Evolutionary conservation across 2,329 filamentous ascomycete species (phyloP).

Genomic region (Arthroderma sp.): DNA sequence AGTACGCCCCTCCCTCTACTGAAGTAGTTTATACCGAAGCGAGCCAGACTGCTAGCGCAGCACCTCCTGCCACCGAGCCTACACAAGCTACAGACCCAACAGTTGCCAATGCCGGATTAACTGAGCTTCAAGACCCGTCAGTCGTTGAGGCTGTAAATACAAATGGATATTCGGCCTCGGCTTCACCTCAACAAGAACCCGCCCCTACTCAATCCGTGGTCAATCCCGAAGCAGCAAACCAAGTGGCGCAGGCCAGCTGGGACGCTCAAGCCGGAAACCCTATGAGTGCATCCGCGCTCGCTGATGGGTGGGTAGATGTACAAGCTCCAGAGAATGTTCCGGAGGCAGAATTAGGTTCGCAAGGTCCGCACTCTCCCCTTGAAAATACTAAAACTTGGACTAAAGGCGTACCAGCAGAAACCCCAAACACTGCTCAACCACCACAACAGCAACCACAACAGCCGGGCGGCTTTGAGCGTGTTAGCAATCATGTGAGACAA

Average conservation of each 20-base stretch:
- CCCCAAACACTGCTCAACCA: constrained; percentile 12
- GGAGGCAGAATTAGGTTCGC: constrained; percentile 1
- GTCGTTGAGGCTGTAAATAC: constrained; percentile 44
- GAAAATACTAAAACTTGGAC: constrained; percentile 59
- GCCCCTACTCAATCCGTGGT: constrained; percentile 27
- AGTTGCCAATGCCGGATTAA: constrained; percentile 45
- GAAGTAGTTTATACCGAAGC: constrained; percentile 37
- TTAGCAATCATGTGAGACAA: constrained; percentile 22
- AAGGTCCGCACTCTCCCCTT: constrained; percentile 2
- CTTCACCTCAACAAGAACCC: constrained; percentile 13
- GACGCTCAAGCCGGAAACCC: constrained; percentile 37
- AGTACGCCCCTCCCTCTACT: constrained; percentile 22
- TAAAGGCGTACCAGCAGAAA: constrained; percentile 56
- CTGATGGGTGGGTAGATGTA: constrained; percentile 63
- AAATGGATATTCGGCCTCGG: constrained; percentile 26
- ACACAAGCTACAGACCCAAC: constrained; percentile 42
- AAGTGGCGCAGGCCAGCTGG: constrained; percentile 41
- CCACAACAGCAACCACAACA: constrained; percentile 2
- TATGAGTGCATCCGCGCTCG: constrained; percentile 33
- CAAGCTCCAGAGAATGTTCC: constrained; percentile 45
- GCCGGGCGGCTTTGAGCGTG: constrained; percentile 24
- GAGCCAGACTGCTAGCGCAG: constrained; percentile 23
- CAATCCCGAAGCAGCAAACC: constrained; percentile 29
- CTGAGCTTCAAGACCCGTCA: constrained; percentile 41
- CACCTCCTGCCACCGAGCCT: constrained; percentile 24